Evolutionary conservation across 2,329 filamentous ascomycete genomes (phyloP), one percentile per base, ranked within the genome.

Genomic region (Tolypocladium ovalisporum): DNA sequence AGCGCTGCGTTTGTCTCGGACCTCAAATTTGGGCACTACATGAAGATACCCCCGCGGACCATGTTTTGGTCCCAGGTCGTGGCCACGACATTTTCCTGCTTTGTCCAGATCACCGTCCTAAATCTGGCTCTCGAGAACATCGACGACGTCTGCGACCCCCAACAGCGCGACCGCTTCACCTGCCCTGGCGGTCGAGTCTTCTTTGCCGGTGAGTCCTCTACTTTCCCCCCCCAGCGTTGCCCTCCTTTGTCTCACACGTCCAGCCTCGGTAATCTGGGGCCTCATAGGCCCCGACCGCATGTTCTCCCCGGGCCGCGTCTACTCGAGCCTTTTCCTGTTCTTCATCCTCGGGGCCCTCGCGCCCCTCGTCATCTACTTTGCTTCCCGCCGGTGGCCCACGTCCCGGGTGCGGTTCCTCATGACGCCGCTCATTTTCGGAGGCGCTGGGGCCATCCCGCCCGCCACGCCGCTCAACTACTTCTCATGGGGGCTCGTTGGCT

Each of bases 381-480:
- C 70, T 29, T 72, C 75, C 53, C 77, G 76, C 64, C 74, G 74
- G 35, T 81, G 75, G 67, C 82, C 81, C 54, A 74, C 71, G 52
- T 81, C 79, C 2, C 75, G 75, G 1, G 63, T 76, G 47, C 75
- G 74, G 57, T 80, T 76, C 67, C 73, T 84, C 55, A 85, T 85
- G 74, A 79, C 82, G 4, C 83, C 83, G 1, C 72, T 86, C 59
- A 82, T 86, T 62, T 84, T 86, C 65, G 84, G 83, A 58, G 82
- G 82, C 27, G 76, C 80, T 8, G 78, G 76, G 1, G 61, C 73
- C 37, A 84, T 86, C 62, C 83, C 83, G 2, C 83, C 83, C 0
- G 87, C 88, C 3, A 88, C 86, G 0, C 86, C 87, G 0, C 79
- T 90, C 58, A 89, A 88, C 71, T 90, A 89, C 67, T 79, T 88